Conservation (phyloP, 2,329 filamentous ascomycete species). For the Fusarium nygamai region DNA sequence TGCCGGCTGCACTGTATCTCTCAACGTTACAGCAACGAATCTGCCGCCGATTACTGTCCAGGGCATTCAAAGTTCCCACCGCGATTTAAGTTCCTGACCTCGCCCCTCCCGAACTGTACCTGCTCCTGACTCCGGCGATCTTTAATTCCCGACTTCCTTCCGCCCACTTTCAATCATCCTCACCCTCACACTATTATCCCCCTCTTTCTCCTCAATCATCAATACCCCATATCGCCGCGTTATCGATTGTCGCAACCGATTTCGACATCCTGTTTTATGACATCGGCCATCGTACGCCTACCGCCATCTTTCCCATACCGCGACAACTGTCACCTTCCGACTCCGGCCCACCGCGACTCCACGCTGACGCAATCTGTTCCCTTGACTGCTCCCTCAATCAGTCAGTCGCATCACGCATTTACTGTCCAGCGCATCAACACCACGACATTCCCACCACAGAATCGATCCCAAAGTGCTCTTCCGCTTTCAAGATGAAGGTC, state of each 20-base stretch:
- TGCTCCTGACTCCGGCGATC: slow-evolving; percentile 38
- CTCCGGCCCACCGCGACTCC: slow-evolving; percentile 40
- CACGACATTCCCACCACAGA: background rate
- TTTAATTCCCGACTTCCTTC: slow-evolving; percentile 26
- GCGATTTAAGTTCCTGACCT: slow-evolving; percentile 11
- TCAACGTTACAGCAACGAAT: background rate
- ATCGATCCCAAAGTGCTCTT: background rate
- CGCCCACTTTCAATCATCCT: slow-evolving; percentile 3
- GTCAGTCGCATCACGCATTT: slow-evolving; percentile 25
- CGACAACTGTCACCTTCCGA: slow-evolving; percentile 32
- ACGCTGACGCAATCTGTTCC: slow-evolving; percentile 46
- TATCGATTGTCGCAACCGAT: slow-evolving; percentile 13
- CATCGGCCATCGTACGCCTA: background rate
- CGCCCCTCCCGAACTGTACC: slow-evolving; percentile 30
- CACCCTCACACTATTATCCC: slow-evolving; percentile 1
- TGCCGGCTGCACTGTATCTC: background rate
- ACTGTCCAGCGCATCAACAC: slow-evolving; percentile 13
- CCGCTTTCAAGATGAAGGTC: slow-evolving; percentile 52
- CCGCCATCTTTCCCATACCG: slow-evolving; percentile 26
- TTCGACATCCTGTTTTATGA: background rate
- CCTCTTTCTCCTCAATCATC: slow-evolving; percentile 18
- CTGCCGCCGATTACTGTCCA: background rate
- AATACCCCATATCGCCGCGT: slow-evolving; percentile 10
- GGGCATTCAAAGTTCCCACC: background rate
- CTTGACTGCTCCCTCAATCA: slow-evolving; percentile 21